Evolutionary conservation across 2,329 filamentous ascomycete genomes (phyloP).

Genomic region (Penicillium carneum): DNA sequence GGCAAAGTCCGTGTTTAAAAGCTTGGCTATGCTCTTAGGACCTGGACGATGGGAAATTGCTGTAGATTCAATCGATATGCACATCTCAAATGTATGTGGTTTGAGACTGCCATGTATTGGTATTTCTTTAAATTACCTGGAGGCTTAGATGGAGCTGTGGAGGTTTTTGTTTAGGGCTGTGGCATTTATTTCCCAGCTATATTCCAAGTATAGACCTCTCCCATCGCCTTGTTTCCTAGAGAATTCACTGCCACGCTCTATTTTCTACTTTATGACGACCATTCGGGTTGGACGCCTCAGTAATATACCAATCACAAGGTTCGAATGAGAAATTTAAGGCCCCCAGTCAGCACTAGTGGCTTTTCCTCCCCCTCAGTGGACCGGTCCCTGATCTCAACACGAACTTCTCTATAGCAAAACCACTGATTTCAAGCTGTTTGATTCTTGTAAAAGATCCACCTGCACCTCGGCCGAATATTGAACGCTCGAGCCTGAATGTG

Average conservation of each 20-base stretch:
- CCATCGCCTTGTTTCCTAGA: background rate
- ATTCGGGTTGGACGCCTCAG: slow-evolving; percentile 6
- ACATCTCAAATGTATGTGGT: background rate
- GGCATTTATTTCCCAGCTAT: slow-evolving; percentile 3
- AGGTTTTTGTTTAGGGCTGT: background rate
- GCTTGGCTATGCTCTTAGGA: background rate
- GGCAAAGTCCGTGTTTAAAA: background rate
- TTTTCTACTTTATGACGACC: background rate
- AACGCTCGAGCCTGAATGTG: slow-evolving; percentile 1
- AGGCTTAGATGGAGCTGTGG: background rate
- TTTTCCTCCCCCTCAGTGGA: background rate
- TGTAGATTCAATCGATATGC: background rate
- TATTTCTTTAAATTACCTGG: background rate
- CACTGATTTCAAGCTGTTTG: background rate
- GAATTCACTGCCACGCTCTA: background rate
- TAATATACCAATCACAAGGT: background rate
- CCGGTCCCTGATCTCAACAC: background rate
- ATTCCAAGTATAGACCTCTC: background rate
- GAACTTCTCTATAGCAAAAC: background rate
- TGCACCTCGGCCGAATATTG: background rate
- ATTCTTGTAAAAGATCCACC: background rate
- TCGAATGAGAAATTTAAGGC: background rate
- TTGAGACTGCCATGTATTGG: background rate
- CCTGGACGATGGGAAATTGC: background rate
- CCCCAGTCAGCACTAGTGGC: slow-evolving; percentile 7